phyloP scores from a whole-genome alignment of 768 basidiomycete genomes.

The Tylopilus plumbeoviolaceoides region DNA sequence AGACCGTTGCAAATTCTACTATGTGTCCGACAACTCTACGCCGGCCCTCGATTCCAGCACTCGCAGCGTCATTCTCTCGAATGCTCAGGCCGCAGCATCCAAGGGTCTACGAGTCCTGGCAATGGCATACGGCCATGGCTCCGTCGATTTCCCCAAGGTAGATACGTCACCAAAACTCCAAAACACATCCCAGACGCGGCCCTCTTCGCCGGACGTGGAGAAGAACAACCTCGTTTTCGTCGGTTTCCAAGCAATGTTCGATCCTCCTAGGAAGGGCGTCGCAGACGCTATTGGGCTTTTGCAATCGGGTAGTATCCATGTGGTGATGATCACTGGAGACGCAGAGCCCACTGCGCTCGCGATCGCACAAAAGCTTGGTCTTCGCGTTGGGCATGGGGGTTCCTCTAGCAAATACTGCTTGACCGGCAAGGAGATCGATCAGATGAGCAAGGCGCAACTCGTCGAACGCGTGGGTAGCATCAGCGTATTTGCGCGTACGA shows the following conservation, averaged over 20 bases:
- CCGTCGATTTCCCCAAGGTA: slow-evolving; percentile 38
- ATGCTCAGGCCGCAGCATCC: slow-evolving; percentile 67
- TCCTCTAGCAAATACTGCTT: slow-evolving; percentile 44
- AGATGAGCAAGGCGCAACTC: slow-evolving; percentile 76
- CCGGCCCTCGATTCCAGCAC: slow-evolving; percentile 71
- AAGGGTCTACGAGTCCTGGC: slow-evolving; percentile 85
- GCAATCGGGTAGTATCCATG: slow-evolving; percentile 83
- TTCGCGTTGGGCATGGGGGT: slow-evolving; percentile 54
- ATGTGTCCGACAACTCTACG: slow-evolving; percentile 85
- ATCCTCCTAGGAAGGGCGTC: slow-evolving; percentile 93
- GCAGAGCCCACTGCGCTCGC: slow-evolving; percentile 86
- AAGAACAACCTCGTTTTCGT: slow-evolving; percentile 71
- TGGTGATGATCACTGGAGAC: slow-evolving; percentile 99
- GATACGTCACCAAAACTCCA: slow-evolving; percentile 17
- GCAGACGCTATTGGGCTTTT: slow-evolving; percentile 80
- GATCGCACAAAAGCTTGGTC: slow-evolving; percentile 82
- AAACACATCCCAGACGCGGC: slow-evolving; percentile 11
- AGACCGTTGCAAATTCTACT: slow-evolving; percentile 83
- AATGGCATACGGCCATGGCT: slow-evolving; percentile 84
- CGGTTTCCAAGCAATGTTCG: slow-evolving; percentile 93
- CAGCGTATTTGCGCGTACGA: slow-evolving; percentile 92
- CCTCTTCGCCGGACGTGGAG: slow-evolving; percentile 34
- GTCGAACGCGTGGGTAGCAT: slow-evolving; percentile 76
- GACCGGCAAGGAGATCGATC: slow-evolving; percentile 82
- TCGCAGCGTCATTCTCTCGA: slow-evolving; percentile 60